Evolutionary conservation across 164 flowering plant genomes (phyloP), one percentile per base, ranked within the genome.

Genomic region (Pachysandra terminalis): DNA sequence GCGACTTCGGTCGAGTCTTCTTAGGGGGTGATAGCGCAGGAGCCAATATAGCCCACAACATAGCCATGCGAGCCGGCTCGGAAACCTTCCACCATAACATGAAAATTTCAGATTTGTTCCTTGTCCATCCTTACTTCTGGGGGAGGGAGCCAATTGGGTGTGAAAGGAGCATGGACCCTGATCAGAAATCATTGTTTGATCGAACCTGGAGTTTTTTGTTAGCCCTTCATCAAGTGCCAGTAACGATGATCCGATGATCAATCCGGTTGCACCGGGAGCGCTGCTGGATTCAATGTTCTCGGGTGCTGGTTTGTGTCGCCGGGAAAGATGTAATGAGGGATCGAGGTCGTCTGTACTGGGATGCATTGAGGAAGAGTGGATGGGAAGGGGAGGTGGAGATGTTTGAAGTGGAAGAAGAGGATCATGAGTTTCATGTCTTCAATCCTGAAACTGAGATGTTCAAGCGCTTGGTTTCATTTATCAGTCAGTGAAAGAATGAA

Each of bases 11-110:
- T 0, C 63, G 74, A 24, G 74, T 82, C 0, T 71, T 67, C 56
- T 19, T 82, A 15, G 71, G 66, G 0, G 81, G 85, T 1, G 84
- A 81, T 40, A 81, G 82, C 51, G 82, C 80, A 17, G 84, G 82
- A 1, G 84, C 69, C 0, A 79, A 78, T 66, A 79, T 82, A 4
- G 76, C n/a, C n/a, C n/a, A n/a, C n/a, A n/a, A n/a, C n/a, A n/a
- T n/a, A n/a, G n/a, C n/a, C n/a, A n/a, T n/a, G 13, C 76, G 76
- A 8, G 67, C 61, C 17, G 75, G 78, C 51, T 68, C 28, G 0
- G 9, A 19, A 7, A 37, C 0, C 23, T 53, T 25, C 21, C 71
- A 59, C 1, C 53, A 24, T 13, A 56, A 65, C 19, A 3, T 35
- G 17, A 57, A 58, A 17, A 19, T 77, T 15, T 49, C 12, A 0